A percentile compares a stretch with the other conserved stretches of the same genome.
Conservation (phyloP, 2,329 filamentous ascomycete species). For the Botrytis hyacinthi region DNA sequence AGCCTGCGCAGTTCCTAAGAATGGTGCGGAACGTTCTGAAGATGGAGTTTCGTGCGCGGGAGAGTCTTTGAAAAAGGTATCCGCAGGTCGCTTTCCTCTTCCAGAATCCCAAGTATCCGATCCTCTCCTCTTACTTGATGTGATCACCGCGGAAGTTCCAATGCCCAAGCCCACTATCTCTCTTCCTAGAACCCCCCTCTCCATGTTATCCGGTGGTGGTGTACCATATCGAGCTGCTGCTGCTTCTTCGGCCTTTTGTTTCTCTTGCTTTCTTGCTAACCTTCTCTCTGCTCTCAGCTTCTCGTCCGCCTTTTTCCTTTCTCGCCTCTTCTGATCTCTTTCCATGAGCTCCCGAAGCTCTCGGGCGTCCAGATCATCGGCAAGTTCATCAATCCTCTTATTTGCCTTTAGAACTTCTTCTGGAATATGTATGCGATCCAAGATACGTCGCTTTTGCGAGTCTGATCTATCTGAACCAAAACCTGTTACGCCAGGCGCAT, state of each 20-base stretch:
- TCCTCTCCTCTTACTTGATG: constrained; percentile 53
- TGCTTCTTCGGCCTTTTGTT: constrained; percentile 58
- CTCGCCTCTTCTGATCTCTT: constrained; percentile 75
- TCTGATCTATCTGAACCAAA: constrained; percentile 43
- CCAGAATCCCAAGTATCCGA: constrained; percentile 42
- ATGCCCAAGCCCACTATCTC: constrained; percentile 57
- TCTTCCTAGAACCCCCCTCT: constrained; percentile 59
- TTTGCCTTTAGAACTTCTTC: constrained; percentile 61
- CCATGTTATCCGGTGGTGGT: constrained; percentile 55
- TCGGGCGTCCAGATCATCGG: constrained; percentile 80
- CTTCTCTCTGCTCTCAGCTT: constrained; percentile 64
- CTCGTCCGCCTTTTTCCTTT: constrained; percentile 68
- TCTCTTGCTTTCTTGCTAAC: constrained; percentile 65
- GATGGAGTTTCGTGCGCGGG: constrained; percentile 23
- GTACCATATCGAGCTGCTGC: constrained; percentile 52
- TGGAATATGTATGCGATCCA: constrained; percentile 53
- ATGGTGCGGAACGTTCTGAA: constrained; percentile 37
- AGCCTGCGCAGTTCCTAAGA: constrained; percentile 49
- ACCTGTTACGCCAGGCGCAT: constrained; percentile 46
- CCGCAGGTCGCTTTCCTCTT: constrained; percentile 37
- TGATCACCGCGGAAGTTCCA: constrained; percentile 55
- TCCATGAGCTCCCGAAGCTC: constrained; percentile 89
- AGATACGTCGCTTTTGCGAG: constrained; percentile 52
- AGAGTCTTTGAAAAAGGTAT: constrained; percentile 30
- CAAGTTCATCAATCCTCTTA: constrained; percentile 67